phyloP scores from a whole-genome alignment of 352 stramenopile genomes.

The Phytophthora pini region DNA sequence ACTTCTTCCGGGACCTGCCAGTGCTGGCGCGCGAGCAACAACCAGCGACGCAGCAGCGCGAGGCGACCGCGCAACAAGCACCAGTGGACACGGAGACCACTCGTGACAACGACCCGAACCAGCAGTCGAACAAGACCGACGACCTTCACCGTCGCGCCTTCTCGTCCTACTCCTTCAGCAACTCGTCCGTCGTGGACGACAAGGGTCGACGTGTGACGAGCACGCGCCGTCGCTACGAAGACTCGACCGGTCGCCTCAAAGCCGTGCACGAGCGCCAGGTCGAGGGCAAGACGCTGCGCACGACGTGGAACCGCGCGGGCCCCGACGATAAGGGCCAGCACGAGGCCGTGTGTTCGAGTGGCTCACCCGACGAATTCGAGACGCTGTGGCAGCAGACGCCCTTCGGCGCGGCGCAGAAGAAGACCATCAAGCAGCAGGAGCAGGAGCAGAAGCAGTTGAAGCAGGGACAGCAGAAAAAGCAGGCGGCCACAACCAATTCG shows the following conservation, averaged over 20 bases:
- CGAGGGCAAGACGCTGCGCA: conserved; percentile 45
- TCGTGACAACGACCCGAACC: background rate
- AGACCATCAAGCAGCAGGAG: conserved; percentile 20
- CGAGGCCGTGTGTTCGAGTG: conserved; percentile 41
- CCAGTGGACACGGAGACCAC: conserved; percentile 12
- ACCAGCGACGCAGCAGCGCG: conserved; percentile 1
- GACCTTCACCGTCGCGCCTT: conserved; percentile 3
- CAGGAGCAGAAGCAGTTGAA: background rate
- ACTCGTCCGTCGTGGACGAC: conserved; percentile 39
- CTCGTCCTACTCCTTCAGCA: conserved; percentile 59
- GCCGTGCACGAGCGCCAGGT: conserved; percentile 33
- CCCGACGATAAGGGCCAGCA: conserved; percentile 44
- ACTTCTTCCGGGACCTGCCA: conserved; percentile 23
- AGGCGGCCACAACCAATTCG: no score
- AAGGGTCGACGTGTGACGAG: conserved; percentile 41
- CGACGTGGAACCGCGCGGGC: conserved; percentile 41
- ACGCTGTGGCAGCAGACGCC: conserved; percentile 52
- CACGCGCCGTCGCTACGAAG: conserved; percentile 41
- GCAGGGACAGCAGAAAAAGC: no score
- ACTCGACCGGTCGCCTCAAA: conserved; percentile 57
- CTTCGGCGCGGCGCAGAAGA: conserved; percentile 52
- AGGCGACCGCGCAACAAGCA: conserved; percentile 2
- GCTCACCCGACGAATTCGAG: conserved; percentile 58
- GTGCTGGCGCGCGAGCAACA: conserved; percentile 12
- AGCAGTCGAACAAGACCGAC: background rate